Evolutionary conservation across 176 grass and related monocot genomes (phyloP), one percentile per base, ranked within the genome.

Genomic region (Themeda triandra): DNA sequence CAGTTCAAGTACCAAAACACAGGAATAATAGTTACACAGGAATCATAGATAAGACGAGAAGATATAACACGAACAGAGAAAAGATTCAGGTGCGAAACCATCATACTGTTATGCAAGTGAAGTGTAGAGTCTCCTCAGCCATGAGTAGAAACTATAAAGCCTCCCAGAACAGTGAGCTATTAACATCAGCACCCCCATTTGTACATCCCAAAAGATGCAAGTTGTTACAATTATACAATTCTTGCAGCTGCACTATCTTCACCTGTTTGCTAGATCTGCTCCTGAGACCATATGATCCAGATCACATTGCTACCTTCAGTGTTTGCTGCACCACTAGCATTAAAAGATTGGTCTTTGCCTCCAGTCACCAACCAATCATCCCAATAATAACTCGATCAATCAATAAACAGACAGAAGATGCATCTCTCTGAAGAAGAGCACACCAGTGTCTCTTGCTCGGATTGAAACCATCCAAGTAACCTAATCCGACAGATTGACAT

Each of bases 1-100:
- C 42, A 83, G 39, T 48, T 78, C 58, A 86, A 84, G 49, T 28
- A 69, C 24, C n/a, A n/a, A n/a, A 63, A 84, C 31, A 33, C 35
- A 28, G 14, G 73, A 80, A 80, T 72, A 39, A 69, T 63, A 81
- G 9, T n/a, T 76, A 84, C 31, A 33, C 35, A 28, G 14, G 73
- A 80, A 80, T 72, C 46, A 69, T 63, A 81, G 9, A 80, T 19
- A 49, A 81, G 10, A 60, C 30, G 80, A 77, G 45, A 73, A 80
- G 35, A 75, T 39, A 73, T 21, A 63, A 75, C 40, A 70, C 42
- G 17, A 49, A 66, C 11, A 17, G 25, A 58, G 42, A 66, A 74
- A 75, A 46, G 13, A 44, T 11, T 28, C 3, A 28, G 42, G 33
- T 59, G 17, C 33, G 60, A 51, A 78, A 25, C 42, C 69, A 64